Evolutionary conservation across 805 yeast species (phyloP), one percentile per base, ranked within the genome.

Genomic region (Metschnikowia corniflorae): DNA sequence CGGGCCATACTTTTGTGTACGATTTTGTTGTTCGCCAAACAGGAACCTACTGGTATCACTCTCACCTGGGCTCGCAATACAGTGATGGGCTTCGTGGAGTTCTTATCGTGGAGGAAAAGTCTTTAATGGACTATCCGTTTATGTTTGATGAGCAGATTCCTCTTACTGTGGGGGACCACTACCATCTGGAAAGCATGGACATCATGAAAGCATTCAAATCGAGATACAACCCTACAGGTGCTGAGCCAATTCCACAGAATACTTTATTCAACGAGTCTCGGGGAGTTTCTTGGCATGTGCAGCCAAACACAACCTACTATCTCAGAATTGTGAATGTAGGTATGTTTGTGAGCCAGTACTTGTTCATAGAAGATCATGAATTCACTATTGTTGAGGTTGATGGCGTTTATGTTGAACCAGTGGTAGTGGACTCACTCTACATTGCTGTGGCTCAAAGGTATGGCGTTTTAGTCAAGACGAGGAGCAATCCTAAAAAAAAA

Each of bases 361-460:
- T 68, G 39, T 63, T 54, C 43, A 51, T 68, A 41, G 72, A 68
- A 49, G 69, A 58, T 46, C 73, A 68, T 42, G 64, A 58, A 15
- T 51, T 68, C 29, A 58, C 59, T 25, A 53, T 68, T 23, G 71
- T 68, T 26, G 73, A 68, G 46, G 63, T 64, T 12, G 73, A 68
- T 47, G 73, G 73, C 31, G 73, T 78, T 14, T 78, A 70, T 39
- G 79, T 79, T 17, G 69, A 80, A 43, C 85, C 85, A 2, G 65
- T 68, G 31, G 64, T 59, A 2, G 73, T 82, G 4, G 70, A 75
- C 20, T 65, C 76, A 55, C 46, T 82, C 20, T 81, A 82, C 52
- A 51, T 84, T 25, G 72, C 91, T 0, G 87, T 83, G 15, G 96
- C 91, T 7, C 96, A 89, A 63, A 69, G 97, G 54, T 77, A 82